Evolutionary conservation across 768 basidiomycete species (phyloP).

Genomic region (Tylopilus felleus): DNA sequence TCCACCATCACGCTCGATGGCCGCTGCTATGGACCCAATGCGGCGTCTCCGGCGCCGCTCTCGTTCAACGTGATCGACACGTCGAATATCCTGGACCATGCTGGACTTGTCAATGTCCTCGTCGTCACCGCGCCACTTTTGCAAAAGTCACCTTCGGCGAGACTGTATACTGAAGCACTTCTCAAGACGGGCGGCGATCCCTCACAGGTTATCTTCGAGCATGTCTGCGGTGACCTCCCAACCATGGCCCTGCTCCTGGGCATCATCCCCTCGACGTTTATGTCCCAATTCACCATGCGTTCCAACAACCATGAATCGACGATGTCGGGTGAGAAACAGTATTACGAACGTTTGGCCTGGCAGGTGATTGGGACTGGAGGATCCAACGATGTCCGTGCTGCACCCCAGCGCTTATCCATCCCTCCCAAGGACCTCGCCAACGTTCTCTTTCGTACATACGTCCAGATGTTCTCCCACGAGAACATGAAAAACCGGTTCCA

Average conservation of each 20-base stretch:
- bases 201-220: slow-evolving; percentile 15
- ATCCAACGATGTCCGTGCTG: neutral
- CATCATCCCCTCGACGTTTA: slow-evolving; percentile 18
- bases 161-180: slow-evolving; percentile 29
- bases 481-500: neutral
- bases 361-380: slow-evolving; percentile 5
- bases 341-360: slow-evolving; percentile 28
- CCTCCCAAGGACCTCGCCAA: slow-evolving; percentile 16
- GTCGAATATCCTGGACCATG: slow-evolving; percentile 28
- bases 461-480: slow-evolving; percentile 29
- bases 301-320: slow-evolving; percentile 21
- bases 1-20: slow-evolving; percentile 22
- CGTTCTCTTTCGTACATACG: slow-evolving; percentile 24
- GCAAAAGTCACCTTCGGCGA: slow-evolving; percentile 14
- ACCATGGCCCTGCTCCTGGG: slow-evolving; percentile 27
- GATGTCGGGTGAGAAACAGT: slow-evolving; percentile 7
- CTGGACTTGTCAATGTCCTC: slow-evolving; percentile 27
- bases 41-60: slow-evolving; percentile 16
- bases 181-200: slow-evolving; percentile 13
- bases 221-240: slow-evolving; percentile 23
- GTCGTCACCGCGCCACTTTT: slow-evolving; percentile 24
- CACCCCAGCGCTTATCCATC: slow-evolving; percentile 10
- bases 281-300: slow-evolving; percentile 24
- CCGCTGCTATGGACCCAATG: slow-evolving; percentile 13
- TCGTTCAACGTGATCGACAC: slow-evolving; percentile 34